Evolutionary conservation across 176 grass and related monocot genomes (phyloP).

Genomic region (Triticum aestivum): DNA sequence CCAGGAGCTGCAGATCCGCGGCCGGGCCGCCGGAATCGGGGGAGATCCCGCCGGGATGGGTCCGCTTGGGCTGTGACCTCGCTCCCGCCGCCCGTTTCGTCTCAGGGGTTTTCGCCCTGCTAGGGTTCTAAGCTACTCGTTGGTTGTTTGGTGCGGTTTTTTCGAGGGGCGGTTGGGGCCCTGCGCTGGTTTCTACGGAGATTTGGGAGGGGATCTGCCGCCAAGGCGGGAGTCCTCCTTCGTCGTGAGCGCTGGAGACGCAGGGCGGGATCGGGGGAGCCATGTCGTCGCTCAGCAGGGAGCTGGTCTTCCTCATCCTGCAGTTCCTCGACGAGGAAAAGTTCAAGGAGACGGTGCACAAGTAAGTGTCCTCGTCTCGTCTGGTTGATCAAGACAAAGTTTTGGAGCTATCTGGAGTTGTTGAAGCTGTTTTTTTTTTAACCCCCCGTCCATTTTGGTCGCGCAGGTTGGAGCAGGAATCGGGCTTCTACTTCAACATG

Average conservation of each 20-base stretch:
- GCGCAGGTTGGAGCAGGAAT: conserved; percentile 93
- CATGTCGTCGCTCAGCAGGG: conserved; percentile 95
- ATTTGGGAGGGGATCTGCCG: conserved; percentile 56
- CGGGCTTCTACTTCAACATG: conserved; percentile 99
- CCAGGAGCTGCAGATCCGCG: conserved; percentile 48
- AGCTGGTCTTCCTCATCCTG: conserved; percentile 90
- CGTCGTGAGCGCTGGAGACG: conserved; percentile 71
- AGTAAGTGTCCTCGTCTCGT: conserved; percentile 25
- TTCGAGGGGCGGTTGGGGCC: background rate
- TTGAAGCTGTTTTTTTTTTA: conserved; percentile 8
- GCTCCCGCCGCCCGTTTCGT: background rate
- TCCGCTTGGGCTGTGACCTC: conserved; percentile 1
- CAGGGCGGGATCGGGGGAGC: conserved; percentile 67
- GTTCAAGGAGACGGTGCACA: conserved; percentile 90
- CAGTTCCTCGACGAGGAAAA: conserved; percentile 96
- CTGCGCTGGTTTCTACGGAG: conserved; percentile 13
- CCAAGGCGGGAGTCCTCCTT: conserved; percentile 48
- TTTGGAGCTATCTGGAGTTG: conserved; percentile 13
- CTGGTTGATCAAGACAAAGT: background rate
- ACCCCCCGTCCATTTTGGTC: background rate
- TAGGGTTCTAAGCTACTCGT: conserved; percentile 19
- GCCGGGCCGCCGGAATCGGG: conserved; percentile 45
- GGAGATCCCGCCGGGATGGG: conserved; percentile 43
- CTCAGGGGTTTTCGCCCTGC: background rate
- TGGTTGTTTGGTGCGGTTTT: background rate